These are phyloP conservation scores for Trichocladium antarcticum DNA, from an alignment of 495 filamentous ascomycete species.

Conservation along the genomic window DNA sequence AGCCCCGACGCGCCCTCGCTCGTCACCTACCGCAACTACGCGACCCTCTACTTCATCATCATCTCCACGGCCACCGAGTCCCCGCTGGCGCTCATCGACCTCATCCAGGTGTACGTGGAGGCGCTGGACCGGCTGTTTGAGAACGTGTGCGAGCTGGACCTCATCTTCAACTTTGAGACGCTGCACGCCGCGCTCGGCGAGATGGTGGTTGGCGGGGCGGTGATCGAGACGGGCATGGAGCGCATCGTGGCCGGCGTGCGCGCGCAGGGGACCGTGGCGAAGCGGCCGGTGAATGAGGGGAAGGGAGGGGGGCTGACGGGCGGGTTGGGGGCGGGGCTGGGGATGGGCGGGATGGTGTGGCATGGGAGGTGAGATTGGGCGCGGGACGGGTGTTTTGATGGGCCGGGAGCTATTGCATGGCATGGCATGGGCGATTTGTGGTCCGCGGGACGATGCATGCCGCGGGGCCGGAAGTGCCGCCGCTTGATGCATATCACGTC, in stretches of 20 bases:
- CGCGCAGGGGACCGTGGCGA: conserved; percentile 64
- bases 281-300: conserved; percentile 51
- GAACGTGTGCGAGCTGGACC: conserved; percentile 94
- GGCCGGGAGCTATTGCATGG: too few relatives aligned
- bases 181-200: conserved; percentile 83
- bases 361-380: conserved; percentile 34
- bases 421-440: too few relatives aligned
- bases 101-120: conserved; percentile 97
- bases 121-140: conserved; percentile 89
- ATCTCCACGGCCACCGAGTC: conserved; percentile 97
- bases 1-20: conserved; percentile 78
- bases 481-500: neutral
- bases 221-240: conserved; percentile 83
- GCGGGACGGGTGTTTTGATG: neutral
- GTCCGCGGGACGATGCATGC: neutral
- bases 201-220: conserved; percentile 94
- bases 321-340: conserved; percentile 34
- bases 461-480: neutral
- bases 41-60: conserved; percentile 95
- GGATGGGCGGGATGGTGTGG: conserved; percentile 50
- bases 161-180: conserved; percentile 98
- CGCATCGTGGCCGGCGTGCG: conserved; percentile 78
- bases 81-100: conserved; percentile 84
- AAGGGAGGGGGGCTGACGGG: conserved; percentile 23
- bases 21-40: conserved; percentile 96